Base-by-base conservation (phyloP, 768 basidiomycete species). In the Leccinum sublutescens region DNA sequence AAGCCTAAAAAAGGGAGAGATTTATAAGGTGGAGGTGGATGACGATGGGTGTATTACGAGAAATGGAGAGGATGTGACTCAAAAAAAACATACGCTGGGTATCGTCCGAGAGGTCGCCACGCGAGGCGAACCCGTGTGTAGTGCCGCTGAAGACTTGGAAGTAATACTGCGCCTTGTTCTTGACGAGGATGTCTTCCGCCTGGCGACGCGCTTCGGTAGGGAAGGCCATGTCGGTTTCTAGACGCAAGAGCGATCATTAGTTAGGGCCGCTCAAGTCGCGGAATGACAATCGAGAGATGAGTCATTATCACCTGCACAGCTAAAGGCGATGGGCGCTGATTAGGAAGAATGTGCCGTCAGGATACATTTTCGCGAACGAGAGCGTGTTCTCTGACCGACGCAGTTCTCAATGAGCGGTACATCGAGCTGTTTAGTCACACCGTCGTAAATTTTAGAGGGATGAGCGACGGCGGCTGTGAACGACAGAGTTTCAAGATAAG, bases 201-300 rank as follows among this genome's bases (percentile, higher is more conserved):
- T 78, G 74, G 25, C 80, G 81, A 33, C 86, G 83, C 0, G 78
- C 77, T n/a, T 77, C 76, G 0, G 75, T 23, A 1, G 82, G 77
- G 75, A 87, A 87, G 1, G 84, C 78, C 2, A 64, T 61, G 66
- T 87, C 86, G n/a, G 62, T 75, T 70, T 87, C 85, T 82, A 66
- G 6, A 51, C 4, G 14, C 21, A 61, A 27, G 9, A 19, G 5
- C 23, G n/a, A 3, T 21, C 15, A 8, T 11, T 33, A n/a, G 10
- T 17, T 34, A 0, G n/a, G 19, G 43, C n/a, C 43, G 43, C 19
- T 45, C 43, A n/a, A 45, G 43, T 45, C 19, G 43, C 43, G 11
- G 43, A 10, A 45, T 45, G 43, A 55, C 10, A 34, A 25, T 6
- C 3, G 8, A 6, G 33, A 49, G 2, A 6, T 43, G 43, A 50